Evolutionary conservation across 2,329 filamentous ascomycete species (phyloP), one percentile per base, ranked within the genome.

Genomic region (Cladophialophora carrionii): DNA sequence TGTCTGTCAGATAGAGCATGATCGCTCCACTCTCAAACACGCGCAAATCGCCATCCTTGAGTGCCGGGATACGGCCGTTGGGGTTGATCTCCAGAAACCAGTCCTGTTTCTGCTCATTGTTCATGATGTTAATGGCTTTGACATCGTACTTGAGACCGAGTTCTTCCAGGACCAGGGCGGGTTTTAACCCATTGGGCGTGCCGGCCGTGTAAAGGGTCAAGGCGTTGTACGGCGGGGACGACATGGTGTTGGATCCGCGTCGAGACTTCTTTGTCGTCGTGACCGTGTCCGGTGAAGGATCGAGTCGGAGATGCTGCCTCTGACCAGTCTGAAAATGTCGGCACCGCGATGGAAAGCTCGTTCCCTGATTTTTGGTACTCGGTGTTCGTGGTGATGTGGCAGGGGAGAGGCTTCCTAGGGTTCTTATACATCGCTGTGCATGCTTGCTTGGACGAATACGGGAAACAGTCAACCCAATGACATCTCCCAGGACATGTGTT

Each of bases 51-150:
- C 74, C 73, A 69, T 82, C 80, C 34, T 76, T 73, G 51, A 82
- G 74, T 20, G 79, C 80, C 20, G 80, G 80, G 60, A 82, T 81
- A 43, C 80, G 78, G 34, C 80, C 81, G 68, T 82, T 82, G n/a
- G 80, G 80, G 63, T 81, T 82, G 63, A 82, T 80, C 52, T 78
- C 75, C 51, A 81, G 67, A 70, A 78, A 83, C 79, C 79, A 81
- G 2, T 72, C 70, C 67, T 81, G 74, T 63, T 82, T 82, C 65
- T 82, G 79, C 3, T 72, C 69, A 56, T 81, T 80, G 56, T 76
- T 79, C 58, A 72, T 72, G 56, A 82, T 79, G 55, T 82, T 74
- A 46, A 82, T 74, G n/a, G 75, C 51, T 9, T 76, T 73, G 1
- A 70, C 52, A 32, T 76, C 74, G 65, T 78, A 78, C 0, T 71